Evolutionary conservation across 2,329 filamentous ascomycete species (phyloP).

Genomic region (Fulvia fulva): DNA sequence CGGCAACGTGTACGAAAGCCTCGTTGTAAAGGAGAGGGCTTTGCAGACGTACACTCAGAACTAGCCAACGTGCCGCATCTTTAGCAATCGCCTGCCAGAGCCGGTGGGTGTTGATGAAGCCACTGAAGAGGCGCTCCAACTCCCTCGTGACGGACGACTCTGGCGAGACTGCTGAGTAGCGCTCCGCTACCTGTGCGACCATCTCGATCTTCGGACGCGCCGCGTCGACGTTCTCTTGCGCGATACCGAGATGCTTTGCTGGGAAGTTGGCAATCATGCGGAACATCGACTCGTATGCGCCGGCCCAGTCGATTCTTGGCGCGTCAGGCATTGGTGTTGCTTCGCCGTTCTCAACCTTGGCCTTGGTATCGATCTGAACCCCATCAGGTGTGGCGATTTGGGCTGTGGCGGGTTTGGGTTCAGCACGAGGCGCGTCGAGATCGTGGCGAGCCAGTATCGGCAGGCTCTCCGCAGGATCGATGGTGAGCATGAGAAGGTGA

Average conservation of each 20-base stretch:
- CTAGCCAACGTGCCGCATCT: constrained; percentile 34
- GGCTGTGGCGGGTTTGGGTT: not conserved
- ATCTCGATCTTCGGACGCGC: constrained; percentile 29
- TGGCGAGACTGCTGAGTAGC: constrained; percentile 22
- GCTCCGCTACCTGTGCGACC: constrained; percentile 27
- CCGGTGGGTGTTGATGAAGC: constrained; percentile 25
- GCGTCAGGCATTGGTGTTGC: not conserved
- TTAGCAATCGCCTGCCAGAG: constrained; percentile 31
- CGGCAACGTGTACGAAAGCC: constrained; percentile 35
- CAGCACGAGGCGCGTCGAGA: not conserved
- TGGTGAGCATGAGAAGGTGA: constrained; percentile 1
- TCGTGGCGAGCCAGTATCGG: not conserved
- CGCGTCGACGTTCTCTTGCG: constrained; percentile 15
- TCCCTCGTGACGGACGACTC: constrained; percentile 19
- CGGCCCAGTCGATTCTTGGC: constrained; percentile 12
- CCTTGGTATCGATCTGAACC: not conserved
- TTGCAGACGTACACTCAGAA: constrained; percentile 29
- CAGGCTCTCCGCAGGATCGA: not conserved
- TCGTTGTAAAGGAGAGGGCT: constrained; percentile 35
- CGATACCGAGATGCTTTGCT: constrained; percentile 20
- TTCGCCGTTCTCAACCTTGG: not conserved
- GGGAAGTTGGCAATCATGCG: constrained; percentile 31
- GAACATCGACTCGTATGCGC: constrained; percentile 22
- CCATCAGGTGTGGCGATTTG: not conserved
- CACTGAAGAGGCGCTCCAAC: constrained; percentile 20